A percentile compares a stretch with the other conserved stretches of the same genome.
Evolutionary conservation across 805 yeast species (phyloP).

Genomic region (Saccharomycopsis fibuligera): DNA sequence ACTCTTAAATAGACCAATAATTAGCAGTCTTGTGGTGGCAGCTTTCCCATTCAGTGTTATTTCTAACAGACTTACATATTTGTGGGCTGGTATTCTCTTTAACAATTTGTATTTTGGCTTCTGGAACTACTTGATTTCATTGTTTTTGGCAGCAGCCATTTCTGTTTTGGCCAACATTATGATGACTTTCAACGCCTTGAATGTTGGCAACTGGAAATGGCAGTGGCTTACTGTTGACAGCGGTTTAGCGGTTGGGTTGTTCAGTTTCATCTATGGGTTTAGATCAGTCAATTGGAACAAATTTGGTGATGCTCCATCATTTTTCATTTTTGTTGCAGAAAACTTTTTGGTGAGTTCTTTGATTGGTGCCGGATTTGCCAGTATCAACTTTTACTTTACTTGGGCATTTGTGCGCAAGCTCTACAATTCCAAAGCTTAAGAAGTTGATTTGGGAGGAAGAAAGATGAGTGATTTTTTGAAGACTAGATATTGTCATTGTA

Average conservation of each 20-base stretch:
- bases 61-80: slow-evolving; percentile 23
- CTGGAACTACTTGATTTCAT: slow-evolving; percentile 21
- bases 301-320: slow-evolving; percentile 27
- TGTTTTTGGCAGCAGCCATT: slow-evolving; percentile 22
- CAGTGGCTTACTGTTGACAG: slow-evolving; percentile 26
- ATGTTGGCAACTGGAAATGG: slow-evolving; percentile 30
- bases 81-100: slow-evolving; percentile 22
- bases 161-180: slow-evolving; percentile 18
- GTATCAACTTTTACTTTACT: slow-evolving; percentile 9
- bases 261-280: slow-evolving; percentile 25
- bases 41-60: slow-evolving; percentile 28
- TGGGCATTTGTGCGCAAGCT: slow-evolving; percentile 8
- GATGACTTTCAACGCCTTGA: slow-evolving; percentile 24
- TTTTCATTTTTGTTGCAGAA: slow-evolving; percentile 24
- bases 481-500: too few species aligned
- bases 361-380: slow-evolving; percentile 19
- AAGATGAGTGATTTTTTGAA: too few species aligned
- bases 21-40: slow-evolving; percentile 27
- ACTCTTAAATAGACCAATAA: slow-evolving; percentile 25
- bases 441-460: too few species aligned
- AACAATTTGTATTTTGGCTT: slow-evolving; percentile 24
- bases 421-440: too few species aligned
- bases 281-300: slow-evolving; percentile 24
- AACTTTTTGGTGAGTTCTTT: slow-evolving; percentile 24
- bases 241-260: slow-evolving; percentile 26